Evolutionary conservation across 768 basidiomycete genomes (phyloP).

Genomic region (Trametes gibbosa): DNA sequence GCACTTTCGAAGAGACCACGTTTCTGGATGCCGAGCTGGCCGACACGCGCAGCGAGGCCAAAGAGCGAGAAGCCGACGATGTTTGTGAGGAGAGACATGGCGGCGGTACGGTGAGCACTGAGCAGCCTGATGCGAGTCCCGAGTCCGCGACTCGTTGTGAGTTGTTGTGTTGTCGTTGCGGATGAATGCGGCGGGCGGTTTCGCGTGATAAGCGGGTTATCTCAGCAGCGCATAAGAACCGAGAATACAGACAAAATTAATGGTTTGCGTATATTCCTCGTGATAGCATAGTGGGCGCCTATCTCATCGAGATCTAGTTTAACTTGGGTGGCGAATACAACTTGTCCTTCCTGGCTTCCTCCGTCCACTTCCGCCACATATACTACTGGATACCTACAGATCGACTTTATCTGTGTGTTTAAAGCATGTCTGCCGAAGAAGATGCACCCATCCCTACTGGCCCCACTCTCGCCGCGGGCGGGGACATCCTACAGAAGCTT

Average conservation of each 20-base stretch:
- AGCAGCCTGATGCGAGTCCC: neutral
- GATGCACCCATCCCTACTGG: conserved; percentile 9
- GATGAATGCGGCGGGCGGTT: neutral
- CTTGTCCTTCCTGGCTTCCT: neutral
- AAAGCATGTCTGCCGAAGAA: conserved; percentile 1
- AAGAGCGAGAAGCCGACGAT: conserved; percentile 77
- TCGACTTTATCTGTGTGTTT: neutral
- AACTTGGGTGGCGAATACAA: neutral
- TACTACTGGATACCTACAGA: neutral
- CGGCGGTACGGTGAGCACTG: conserved; percentile 8
- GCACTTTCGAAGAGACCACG: conserved; percentile 77
- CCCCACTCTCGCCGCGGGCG: conserved; percentile 4
- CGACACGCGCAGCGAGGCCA: conserved; percentile 80
- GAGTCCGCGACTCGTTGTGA: too few relatives aligned
- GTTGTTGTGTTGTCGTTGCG: neutral
- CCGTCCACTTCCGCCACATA: too few relatives aligned
- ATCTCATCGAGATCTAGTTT: neutral
- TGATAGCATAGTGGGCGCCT: neutral
- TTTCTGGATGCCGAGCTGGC: conserved; percentile 84
- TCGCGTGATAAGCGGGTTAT: neutral
- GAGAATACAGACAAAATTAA: neutral
- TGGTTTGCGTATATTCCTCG: neutral
- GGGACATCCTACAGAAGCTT: conserved; percentile 46
- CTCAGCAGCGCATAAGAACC: too few relatives aligned
- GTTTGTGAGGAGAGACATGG: conserved; percentile 65